A percentile compares a stretch with the other conserved stretches of the same genome.
Conservation (phyloP, 1,139 yeast species). For the Diutina sp. region DNA sequence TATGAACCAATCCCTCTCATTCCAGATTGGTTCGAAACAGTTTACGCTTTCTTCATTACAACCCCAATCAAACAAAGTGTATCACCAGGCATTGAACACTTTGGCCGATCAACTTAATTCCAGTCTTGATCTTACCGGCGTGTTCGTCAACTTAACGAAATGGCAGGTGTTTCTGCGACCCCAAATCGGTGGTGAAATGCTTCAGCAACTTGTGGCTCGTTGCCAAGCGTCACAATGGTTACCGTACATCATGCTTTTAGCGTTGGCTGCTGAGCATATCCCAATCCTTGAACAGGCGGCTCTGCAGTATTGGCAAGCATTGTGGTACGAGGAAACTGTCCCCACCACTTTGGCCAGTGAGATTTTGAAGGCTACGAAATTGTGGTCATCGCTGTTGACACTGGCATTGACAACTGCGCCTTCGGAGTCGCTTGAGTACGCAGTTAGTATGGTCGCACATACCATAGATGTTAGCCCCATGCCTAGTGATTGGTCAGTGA, state of each 20-base stretch:
- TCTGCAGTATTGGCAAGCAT: neutral
- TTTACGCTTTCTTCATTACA: neutral
- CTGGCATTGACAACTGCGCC: constrained; percentile 6
- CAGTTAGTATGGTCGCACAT: neutral
- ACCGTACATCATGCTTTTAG: neutral
- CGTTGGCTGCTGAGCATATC: neutral
- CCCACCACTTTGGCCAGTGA: neutral
- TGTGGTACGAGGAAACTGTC: neutral
- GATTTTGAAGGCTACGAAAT: constrained; percentile 6
- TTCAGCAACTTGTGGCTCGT: neutral
- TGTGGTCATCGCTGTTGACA: constrained; percentile 13
- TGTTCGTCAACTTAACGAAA: neutral
- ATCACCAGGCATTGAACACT: neutral
- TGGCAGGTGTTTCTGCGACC: neutral
- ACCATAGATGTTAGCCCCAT: neutral
- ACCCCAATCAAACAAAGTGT: neutral
- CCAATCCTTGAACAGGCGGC: constrained; percentile 1
- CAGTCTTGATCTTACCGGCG: neutral
- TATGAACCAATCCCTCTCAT: neutral
- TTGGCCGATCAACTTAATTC: neutral
- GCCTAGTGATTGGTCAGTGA: constrained; percentile 14
- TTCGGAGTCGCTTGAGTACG: neutral
- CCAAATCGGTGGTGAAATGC: neutral
- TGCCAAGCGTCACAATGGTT: neutral
- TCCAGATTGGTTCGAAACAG: neutral